phyloP scores from a whole-genome alignment of 2,329 filamentous ascomycete species.

The Seiridium unicorne region DNA sequence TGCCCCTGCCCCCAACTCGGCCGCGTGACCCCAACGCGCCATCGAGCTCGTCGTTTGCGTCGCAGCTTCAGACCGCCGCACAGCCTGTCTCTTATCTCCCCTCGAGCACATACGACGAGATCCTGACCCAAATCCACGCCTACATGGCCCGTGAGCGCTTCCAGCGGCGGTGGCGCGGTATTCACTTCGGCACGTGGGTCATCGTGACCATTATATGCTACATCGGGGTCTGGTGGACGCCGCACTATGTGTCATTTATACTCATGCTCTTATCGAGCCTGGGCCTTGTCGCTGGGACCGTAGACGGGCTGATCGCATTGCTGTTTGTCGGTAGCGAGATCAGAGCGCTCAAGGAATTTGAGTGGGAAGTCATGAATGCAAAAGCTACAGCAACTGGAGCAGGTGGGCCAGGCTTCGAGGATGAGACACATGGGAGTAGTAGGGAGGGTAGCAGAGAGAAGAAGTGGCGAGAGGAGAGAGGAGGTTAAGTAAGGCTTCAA shows the following conservation, averaged over 20 bases:
- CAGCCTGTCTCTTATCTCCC: conserved; percentile 34
- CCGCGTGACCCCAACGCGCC: conserved; percentile 15
- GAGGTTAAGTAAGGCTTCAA: too few species aligned
- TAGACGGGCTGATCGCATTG: conserved; percentile 84
- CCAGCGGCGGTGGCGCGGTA: conserved; percentile 69
- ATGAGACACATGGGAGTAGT: not conserved
- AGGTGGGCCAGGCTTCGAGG: conserved; percentile 12
- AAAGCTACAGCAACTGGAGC: conserved; percentile 39
- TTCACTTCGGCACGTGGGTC: conserved; percentile 71
- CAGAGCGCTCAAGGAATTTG: conserved; percentile 81
- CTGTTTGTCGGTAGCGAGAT: conserved; percentile 86
- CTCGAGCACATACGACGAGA: conserved; percentile 63
- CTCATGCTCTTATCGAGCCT: conserved; percentile 79
- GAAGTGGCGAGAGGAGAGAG: not conserved
- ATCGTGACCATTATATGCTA: conserved; percentile 70
- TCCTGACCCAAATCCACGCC: conserved; percentile 66
- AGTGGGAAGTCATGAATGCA: conserved; percentile 84
- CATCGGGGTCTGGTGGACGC: conserved; percentile 83
- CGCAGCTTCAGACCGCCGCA: conserved; percentile 20
- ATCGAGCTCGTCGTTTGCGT: conserved; percentile 30
- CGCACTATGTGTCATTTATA: conserved; percentile 73
- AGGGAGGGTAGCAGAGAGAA: not conserved
- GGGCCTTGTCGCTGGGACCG: conserved; percentile 69
- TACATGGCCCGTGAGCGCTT: conserved; percentile 70
- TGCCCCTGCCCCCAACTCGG: conserved; percentile 15